Evolutionary conservation across 2,329 filamentous ascomycete genomes (phyloP).

Genomic region (Trichoderma sp.): DNA sequence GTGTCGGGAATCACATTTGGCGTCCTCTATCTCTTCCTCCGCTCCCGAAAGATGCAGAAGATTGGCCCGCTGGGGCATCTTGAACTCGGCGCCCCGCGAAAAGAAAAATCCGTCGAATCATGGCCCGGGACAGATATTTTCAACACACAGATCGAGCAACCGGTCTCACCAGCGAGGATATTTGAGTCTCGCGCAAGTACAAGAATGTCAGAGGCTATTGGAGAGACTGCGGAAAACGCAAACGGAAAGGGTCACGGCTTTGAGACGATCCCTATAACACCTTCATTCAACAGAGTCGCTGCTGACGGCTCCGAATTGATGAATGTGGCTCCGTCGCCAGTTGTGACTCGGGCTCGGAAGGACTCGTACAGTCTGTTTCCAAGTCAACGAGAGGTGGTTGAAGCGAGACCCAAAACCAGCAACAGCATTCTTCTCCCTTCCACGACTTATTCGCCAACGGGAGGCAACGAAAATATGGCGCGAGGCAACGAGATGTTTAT

Average conservation of each 20-base stretch:
- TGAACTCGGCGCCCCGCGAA: slow-evolving; percentile 46
- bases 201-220: background rate
- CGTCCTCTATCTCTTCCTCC: slow-evolving; percentile 64
- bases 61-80: slow-evolving; percentile 45
- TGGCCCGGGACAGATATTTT: slow-evolving; percentile 19
- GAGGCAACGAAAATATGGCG: background rate
- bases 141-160: slow-evolving; percentile 26
- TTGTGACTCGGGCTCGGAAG: slow-evolving; percentile 16
- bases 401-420: slow-evolving; percentile 30
- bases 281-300: background rate
- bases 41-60: slow-evolving; percentile 59
- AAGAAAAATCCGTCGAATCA: slow-evolving; percentile 15
- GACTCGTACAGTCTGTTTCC: slow-evolving; percentile 27
- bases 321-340: background rate
- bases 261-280: background rate
- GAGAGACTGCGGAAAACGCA: background rate
- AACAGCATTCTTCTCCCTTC: slow-evolving; percentile 38
- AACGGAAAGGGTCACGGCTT: background rate
- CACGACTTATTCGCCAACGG: slow-evolving; percentile 16
- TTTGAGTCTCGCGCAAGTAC: slow-evolving; percentile 9
- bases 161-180: slow-evolving; percentile 21
- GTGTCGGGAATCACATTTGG: slow-evolving; percentile 64
- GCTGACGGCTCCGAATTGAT: background rate
- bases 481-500: background rate
- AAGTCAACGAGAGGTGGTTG: slow-evolving; percentile 6